Base-by-base conservation (phyloP, 2,329 filamentous ascomycete genomes). In the Fusarium sp. region DNA sequence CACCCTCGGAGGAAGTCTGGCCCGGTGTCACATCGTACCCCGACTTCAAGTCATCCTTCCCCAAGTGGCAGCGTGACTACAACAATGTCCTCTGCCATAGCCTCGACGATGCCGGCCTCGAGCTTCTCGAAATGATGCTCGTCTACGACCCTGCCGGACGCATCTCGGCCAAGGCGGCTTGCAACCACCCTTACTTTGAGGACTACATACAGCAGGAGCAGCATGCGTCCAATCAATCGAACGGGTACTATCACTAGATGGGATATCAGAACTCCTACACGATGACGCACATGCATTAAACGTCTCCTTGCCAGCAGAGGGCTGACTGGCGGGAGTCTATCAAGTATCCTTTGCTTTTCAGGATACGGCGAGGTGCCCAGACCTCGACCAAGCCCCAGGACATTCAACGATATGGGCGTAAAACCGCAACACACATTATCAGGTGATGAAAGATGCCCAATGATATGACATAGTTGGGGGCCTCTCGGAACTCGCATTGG, bases 1-100 rank as follows among this genome's bases (percentile, higher is more conserved):
- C 94, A 4, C 93, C 93, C 4, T 88, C 89, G 58, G 93, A 97
- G 77, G 84, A 88, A 7, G 85, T 89, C 63, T 97, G 93, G 93
- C 93, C 93, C 31, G 93, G 93, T 65, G 93, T 97, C 63, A 96
- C 93, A n/a, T 93, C 92, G 7, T 96, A 96, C 82, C 93, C 93
- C 42, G 94, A 97, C 80, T 97, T 93, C 86, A 97, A 97, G 81
- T 80, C 91, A 27, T 94, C 92, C 3, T 97, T 97, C 81, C 93
- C 93, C 70, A 96, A 96, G 82, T 97, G 93, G 93, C 85, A 86
- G 74, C 89, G 92, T 62, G 90, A 93, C 76, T 84, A 87, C 64
- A 84, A 86, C 23, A 83, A 84, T 53, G 82, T 87, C 27, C 84
- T 96, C 34, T 92, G 93, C 75, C 86, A 87, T 44, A 90, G 86